Conservation (phyloP, 2,329 filamentous ascomycete species). For the Aspergillus hiratsukae region DNA sequence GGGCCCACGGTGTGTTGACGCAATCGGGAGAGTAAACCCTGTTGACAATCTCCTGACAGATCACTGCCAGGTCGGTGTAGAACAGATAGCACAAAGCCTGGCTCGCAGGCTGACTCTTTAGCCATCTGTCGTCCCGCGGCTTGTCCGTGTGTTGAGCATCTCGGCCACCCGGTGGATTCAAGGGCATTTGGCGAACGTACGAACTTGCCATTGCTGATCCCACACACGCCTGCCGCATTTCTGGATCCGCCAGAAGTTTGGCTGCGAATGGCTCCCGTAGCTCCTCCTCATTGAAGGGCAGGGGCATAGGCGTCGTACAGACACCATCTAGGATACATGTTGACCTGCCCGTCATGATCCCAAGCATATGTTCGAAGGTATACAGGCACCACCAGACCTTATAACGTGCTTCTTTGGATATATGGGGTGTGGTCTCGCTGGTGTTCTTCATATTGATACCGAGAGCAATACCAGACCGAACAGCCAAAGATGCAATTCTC, state of each 20-base stretch:
- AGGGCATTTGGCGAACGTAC: conserved; percentile 27
- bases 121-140: conserved; percentile 28
- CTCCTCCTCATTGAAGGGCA: conserved; percentile 39
- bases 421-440: conserved; percentile 31
- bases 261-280: conserved; percentile 30
- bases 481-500: conserved; percentile 39
- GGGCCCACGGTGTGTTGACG: conserved; percentile 35
- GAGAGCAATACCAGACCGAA: conserved; percentile 41
- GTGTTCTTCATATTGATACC: conserved; percentile 44
- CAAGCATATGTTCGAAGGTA: conserved; percentile 41
- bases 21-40: conserved; percentile 40
- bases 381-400: conserved; percentile 45
- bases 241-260: conserved; percentile 29
- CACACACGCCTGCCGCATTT: conserved; percentile 29
- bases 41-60: conserved; percentile 40
- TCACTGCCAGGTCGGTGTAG: conserved; percentile 36
- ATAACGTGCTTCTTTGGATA: conserved; percentile 44
- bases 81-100: conserved; percentile 36
- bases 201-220: conserved; percentile 29
- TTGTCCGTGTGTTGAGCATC: conserved; percentile 19
- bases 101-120: conserved; percentile 32
- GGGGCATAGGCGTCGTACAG: conserved; percentile 40
- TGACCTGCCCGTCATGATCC: conserved; percentile 44
- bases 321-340: conserved; percentile 41
- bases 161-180: conserved; percentile 26